These are phyloP conservation scores for Whalleya microplaca DNA, from an alignment of 2,329 filamentous ascomycete genomes.

Conservation along the genomic window DNA sequence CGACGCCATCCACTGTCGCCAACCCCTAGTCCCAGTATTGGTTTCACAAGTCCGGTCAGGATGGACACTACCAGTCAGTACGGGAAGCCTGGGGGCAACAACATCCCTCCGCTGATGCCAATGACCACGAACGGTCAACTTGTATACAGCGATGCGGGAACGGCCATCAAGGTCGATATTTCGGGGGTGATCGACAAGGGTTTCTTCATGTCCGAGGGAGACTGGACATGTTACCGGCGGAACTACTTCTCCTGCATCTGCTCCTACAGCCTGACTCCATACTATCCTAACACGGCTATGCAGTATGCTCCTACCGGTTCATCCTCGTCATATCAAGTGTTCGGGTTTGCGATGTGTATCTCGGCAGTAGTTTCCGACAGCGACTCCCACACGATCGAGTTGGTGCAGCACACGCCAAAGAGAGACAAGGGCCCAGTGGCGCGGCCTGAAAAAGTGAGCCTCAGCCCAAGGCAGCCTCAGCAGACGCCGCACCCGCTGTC, in stretches of 20 bases:
- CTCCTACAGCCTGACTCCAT: constrained; percentile 71
- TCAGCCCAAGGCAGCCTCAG: constrained; percentile 68
- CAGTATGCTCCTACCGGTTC: constrained; percentile 56
- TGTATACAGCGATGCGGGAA: constrained; percentile 57
- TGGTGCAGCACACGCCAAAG: constrained; percentile 91
- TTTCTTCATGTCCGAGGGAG: constrained; percentile 78
- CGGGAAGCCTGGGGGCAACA: constrained; percentile 44
- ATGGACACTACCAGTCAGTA: constrained; percentile 52
- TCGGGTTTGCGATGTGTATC: constrained; percentile 80
- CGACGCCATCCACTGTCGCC: constrained; percentile 59
- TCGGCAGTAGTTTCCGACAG: constrained; percentile 81
- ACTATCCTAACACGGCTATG: constrained; percentile 49
- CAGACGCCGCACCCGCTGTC: constrained; percentile 48
- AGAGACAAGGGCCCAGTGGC: constrained; percentile 84
- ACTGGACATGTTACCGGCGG: constrained; percentile 90
- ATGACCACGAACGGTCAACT: constrained; percentile 62
- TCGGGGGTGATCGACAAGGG: constrained; percentile 85
- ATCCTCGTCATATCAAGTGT: constrained; percentile 65
- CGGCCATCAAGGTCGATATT: constrained; percentile 71
- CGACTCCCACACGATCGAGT: constrained; percentile 75
- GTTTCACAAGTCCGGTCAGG: constrained; percentile 49
- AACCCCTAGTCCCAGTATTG: constrained; percentile 52
- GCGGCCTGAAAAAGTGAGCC: constrained; percentile 69
- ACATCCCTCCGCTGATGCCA: constrained; percentile 56
- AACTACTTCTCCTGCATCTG: constrained; percentile 91